phyloP scores from a whole-genome alignment of 805 yeast genomes.

The Spathaspora gorwiae region DNA sequence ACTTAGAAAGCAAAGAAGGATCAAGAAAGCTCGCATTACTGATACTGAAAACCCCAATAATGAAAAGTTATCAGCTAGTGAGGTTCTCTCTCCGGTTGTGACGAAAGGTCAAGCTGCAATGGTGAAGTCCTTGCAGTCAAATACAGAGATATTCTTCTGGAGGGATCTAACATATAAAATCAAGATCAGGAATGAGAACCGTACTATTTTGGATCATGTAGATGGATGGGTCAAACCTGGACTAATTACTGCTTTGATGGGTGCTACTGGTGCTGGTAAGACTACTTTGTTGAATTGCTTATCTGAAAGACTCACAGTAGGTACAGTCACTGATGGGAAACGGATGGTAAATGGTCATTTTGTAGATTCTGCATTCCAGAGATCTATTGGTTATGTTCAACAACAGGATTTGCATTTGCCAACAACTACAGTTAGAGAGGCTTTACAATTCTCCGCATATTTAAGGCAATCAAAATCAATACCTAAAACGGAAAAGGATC shows the following conservation, averaged over 20 bases:
- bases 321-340: constrained; percentile 41
- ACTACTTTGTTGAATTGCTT: constrained; percentile 69
- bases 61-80: constrained; percentile 24
- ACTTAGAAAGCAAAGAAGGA: constrained; percentile 25
- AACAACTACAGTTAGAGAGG: constrained; percentile 67
- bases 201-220: constrained; percentile 32
- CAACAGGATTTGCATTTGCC: constrained; percentile 73
- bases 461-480: constrained; percentile 62
- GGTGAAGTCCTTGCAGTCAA: neutral
- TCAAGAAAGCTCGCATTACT: constrained; percentile 21
- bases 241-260: constrained; percentile 75
- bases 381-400: constrained; percentile 75
- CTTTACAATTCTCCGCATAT: constrained; percentile 63
- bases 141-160: constrained; percentile 28
- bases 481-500: constrained; percentile 53
- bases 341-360: constrained; percentile 60
- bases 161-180: constrained; percentile 31
- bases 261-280: constrained; percentile 83
- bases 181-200: constrained; percentile 27
- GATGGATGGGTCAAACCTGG: constrained; percentile 78
- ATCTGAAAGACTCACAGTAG: constrained; percentile 45
- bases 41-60: constrained; percentile 12
- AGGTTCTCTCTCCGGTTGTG: constrained; percentile 11
- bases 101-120: neutral
- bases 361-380: constrained; percentile 60